Percentiles rank a stretch among this genome's conserved stretches.
phyloP scores from a whole-genome alignment of 176 grass and related monocot genomes.

The Hyparrhenia diplandra region DNA sequence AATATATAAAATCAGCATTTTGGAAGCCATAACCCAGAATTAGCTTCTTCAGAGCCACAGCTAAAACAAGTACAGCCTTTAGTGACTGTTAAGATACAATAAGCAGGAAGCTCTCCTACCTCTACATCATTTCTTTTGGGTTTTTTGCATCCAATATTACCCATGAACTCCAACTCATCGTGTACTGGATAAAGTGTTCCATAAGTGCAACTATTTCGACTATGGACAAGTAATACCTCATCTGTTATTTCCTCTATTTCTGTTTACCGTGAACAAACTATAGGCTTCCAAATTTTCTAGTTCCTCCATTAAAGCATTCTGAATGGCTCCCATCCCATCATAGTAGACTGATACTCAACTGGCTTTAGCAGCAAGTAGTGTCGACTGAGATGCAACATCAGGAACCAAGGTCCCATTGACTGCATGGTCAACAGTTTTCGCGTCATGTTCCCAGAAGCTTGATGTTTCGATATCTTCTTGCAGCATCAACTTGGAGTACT shows the following conservation, averaged over 20 bases:
- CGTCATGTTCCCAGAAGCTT: slow-evolving; percentile 47
- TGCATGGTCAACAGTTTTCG: slow-evolving; percentile 4
- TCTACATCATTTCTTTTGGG: background rate
- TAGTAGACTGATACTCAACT: slow-evolving; percentile 10
- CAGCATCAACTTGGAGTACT: slow-evolving; percentile 67
- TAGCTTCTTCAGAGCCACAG: background rate
- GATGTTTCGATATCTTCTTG: slow-evolving; percentile 58
- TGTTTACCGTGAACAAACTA: background rate
- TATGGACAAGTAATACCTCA: background rate
- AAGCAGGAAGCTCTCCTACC: background rate
- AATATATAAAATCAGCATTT: background rate
- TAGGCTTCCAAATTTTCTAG: background rate
- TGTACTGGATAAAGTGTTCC: background rate
- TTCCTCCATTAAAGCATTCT: background rate
- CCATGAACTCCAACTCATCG: background rate
- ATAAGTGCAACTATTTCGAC: background rate
- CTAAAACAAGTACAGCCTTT: background rate
- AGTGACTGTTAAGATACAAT: background rate
- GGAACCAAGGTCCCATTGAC: slow-evolving; percentile 8
- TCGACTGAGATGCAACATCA: slow-evolving; percentile 1
- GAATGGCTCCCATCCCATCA: background rate
- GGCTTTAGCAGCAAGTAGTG: slow-evolving; percentile 31
- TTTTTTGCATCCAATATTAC: background rate
- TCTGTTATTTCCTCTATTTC: background rate
- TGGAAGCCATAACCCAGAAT: background rate